Evolutionary conservation across 148 eudicot genomes (phyloP), one percentile per base, ranked within the genome.

Genomic region (Linanthus parryae): DNA sequence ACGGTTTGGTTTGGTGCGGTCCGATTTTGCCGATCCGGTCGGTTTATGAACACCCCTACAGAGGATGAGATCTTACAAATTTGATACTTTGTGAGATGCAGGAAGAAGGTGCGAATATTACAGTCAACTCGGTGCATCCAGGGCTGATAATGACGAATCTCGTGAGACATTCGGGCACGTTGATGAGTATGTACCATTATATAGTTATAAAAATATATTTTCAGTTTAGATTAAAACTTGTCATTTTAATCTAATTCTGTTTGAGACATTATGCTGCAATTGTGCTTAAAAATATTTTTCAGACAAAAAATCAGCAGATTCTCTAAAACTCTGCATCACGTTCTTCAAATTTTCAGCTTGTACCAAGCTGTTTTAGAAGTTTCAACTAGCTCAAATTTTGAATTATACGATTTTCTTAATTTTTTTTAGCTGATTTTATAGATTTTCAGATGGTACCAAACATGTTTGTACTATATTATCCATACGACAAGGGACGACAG

Each of bases 131-230:
- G 6, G 67, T 87, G 43, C 92, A 87, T 52, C 96, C 96, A 9
- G 96, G 96, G 45, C 34, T 87, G 16, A 83, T 87, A 18, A 80
- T 77, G 91, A 87, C 96, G 17, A 76, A 78, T 62, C 92, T 87
- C 66, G 67, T 80, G 66, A 61, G 58, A 54, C 65, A 87, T 55
- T 74, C 81, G 27, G 62, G 54, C 25, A 7, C 47, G 19, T 29
- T 72, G 1, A 75, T 80, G 73, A 71, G 96, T 87, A 72, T 56
- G 84, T 44, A 21, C n/a, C 36, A 29, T 27, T 8, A 0, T 11
- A 25, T 27, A 27, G 19, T 7, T 2, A 7, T 9, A 14, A 17
- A 41, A 21, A 41, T 4, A n/a, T n/a, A 9, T 12, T 16, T 13
- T 41, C n/a, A 5, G 44, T 40, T 41, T 41, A 10, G 17, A 8